phyloP scores from a whole-genome alignment of 73 alveolate species.

The Stentor roeselii region DNA sequence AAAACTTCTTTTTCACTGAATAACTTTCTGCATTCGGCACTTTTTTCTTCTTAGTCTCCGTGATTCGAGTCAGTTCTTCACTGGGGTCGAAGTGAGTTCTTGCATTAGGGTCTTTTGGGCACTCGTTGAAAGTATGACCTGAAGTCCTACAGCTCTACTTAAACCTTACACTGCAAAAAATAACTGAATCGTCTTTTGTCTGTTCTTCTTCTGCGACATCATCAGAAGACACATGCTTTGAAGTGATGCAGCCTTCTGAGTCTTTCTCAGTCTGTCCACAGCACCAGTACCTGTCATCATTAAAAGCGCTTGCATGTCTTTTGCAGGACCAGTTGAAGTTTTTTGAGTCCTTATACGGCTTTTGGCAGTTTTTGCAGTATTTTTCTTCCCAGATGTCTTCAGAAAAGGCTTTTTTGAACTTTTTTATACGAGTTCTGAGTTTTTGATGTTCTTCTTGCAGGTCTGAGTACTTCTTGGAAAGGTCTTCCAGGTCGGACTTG shows the following conservation, averaged over 20 bases:
- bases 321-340: conserved; percentile 70
- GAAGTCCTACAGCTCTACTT: neutral
- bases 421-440: conserved; percentile 28
- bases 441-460: conserved; percentile 41
- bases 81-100: conserved; percentile 33
- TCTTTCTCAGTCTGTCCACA: conserved; percentile 63
- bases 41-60: neutral
- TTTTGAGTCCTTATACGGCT: conserved; percentile 53
- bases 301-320: conserved; percentile 53
- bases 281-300: conserved; percentile 74
- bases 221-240: conserved; percentile 65
- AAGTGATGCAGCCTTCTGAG: conserved; percentile 58
- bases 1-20: neutral
- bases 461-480: conserved; percentile 24
- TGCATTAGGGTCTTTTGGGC: conserved; percentile 69
- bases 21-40: neutral
- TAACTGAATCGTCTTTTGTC: conserved; percentile 4
- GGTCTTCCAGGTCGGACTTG: conserved; percentile 1
- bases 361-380: conserved; percentile 58
- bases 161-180: conserved; percentile 27
- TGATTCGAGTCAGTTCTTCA: conserved; percentile 32
- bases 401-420: neutral
- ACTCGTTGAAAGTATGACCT: conserved; percentile 30
- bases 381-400: conserved; percentile 32
- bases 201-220: conserved; percentile 57